Evolutionary conservation across 2,329 filamentous ascomycete genomes (phyloP), one percentile per base, ranked within the genome.

Genomic region (Emmonsiellopsis sp.): DNA sequence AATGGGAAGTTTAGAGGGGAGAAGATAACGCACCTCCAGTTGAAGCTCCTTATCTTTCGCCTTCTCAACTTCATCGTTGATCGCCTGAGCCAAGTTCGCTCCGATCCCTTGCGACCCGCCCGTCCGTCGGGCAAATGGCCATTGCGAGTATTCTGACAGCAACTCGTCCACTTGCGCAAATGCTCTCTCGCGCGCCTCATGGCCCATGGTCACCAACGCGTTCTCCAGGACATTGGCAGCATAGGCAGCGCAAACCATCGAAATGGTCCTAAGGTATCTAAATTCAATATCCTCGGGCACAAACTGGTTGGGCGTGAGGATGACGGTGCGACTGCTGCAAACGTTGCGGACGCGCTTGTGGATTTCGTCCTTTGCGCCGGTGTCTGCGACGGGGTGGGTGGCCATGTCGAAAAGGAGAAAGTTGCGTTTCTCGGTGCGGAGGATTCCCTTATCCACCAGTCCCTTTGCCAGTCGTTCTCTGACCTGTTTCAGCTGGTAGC

Each of bases 361-460:
- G 65, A 98, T 93, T 76, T 98, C 93, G 67, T 97, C 93, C 77
- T 98, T 98, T 65, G 93, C 93, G 65, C 89, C 92, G 60, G 90
- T 87, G 66, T 98, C 93, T 59, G 90, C 92, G 55, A 98, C 91
- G 42, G 93, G 93, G 71, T 98, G 93, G 59, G 93, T 98, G 54
- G 93, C 93, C 93, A 98, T 98, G 76, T 98, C 93, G 78, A 98
- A 98, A 59, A 98, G 87, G 60, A 98, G 82, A 77, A 98, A 98
- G 78, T 98, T 98, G 74, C 90, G 89, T 79, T 98, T 98, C 74
- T 98, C 93, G 57, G 93, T 98, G 64, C 93, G 89, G 55, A 98
- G 82, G 69, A 98, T 95, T 66, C 93, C 93, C 77, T 98, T 98
- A 77, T 98, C 93, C 59, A 98, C 93, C 45, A 98, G 83, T 35